Conservation (phyloP, 2,329 filamentous ascomycete genomes). For the Phoma herbarum region DNA sequence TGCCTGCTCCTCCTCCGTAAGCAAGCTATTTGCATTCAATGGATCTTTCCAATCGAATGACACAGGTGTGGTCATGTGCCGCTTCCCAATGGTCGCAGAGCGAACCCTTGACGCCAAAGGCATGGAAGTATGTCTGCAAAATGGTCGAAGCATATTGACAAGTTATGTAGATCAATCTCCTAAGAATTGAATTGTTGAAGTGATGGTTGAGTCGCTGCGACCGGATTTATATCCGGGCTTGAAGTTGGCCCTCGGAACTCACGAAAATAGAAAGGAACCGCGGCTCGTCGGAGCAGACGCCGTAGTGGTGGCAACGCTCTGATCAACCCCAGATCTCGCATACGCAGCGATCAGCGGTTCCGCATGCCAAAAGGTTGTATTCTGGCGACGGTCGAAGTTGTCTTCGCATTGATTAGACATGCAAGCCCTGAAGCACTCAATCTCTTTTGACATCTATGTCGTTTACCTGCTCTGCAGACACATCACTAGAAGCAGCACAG, state of each 20-base stretch:
- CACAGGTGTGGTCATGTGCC: conserved; percentile 55
- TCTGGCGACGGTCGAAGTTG: background rate
- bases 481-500: background rate
- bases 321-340: conserved; percentile 13
- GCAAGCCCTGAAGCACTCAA: background rate
- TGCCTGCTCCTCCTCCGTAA: conserved; percentile 89
- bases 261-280: conserved; percentile 28
- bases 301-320: conserved; percentile 31
- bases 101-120: conserved; percentile 47
- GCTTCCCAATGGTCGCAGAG: conserved; percentile 46
- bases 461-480: background rate
- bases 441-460: background rate
- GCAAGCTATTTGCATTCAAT: conserved; percentile 74
- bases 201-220: conserved; percentile 8
- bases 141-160: conserved; percentile 55
- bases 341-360: conserved; percentile 1
- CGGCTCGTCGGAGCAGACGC: conserved; percentile 36
- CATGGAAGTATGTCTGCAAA: conserved; percentile 52
- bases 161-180: background rate
- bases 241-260: conserved; percentile 35
- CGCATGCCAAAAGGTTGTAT: conserved; percentile 2
- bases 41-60: conserved; percentile 93
- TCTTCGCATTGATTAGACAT: background rate
- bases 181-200: background rate
- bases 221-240: conserved; percentile 12